A percentile compares a stretch with the other conserved stretches of the same genome.
phyloP scores from a whole-genome alignment of 1,284 basidiomycete genomes.

The Apiotrichum akiyoshidainum region DNA sequence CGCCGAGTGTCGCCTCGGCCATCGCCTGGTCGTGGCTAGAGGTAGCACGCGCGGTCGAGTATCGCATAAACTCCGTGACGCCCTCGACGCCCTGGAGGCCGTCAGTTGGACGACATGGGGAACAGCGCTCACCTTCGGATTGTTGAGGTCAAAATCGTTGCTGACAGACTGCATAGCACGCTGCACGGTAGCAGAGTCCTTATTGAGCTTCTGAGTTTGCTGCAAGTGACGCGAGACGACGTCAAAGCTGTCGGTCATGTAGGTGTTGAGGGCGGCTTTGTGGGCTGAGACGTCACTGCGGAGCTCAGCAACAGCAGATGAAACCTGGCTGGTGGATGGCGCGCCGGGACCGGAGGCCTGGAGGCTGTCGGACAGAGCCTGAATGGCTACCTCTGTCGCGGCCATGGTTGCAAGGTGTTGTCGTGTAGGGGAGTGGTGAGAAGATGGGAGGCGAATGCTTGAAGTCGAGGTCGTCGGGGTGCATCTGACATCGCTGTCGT shows the following conservation, averaged over 20 bases:
- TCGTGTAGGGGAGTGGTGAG: background rate
- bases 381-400: background rate
- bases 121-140: background rate
- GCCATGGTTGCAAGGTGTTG: background rate
- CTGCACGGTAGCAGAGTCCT: background rate
- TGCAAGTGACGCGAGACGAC: background rate
- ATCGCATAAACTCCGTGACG: background rate
- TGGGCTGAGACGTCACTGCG: background rate
- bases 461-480: background rate
- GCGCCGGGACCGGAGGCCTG: background rate
- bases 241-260: background rate
- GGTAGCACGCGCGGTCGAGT: background rate
- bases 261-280: background rate
- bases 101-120: no score
- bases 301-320: background rate
- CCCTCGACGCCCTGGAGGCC: background rate
- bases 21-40: background rate
- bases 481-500: background rate
- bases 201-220: background rate
- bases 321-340: background rate
- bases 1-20: background rate
- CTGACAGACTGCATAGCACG: background rate
- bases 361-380: background rate
- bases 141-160: background rate
- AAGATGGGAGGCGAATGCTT: background rate